Conservation (phyloP, 306 rosid species). For the Heteromeles arbutifolia region DNA sequence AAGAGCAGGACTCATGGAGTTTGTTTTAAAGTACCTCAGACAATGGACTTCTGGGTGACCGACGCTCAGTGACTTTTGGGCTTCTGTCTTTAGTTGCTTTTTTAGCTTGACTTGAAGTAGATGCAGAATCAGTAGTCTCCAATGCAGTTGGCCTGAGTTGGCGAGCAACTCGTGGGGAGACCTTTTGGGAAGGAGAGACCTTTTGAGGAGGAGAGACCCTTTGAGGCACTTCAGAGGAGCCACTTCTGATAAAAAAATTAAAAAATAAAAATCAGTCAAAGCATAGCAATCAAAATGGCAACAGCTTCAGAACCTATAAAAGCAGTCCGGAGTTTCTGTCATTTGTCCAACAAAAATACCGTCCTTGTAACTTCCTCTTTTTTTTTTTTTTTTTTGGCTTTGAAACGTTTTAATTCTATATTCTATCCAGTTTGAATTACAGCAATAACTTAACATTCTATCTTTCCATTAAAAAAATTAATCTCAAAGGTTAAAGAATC, state of each 20-base stretch:
- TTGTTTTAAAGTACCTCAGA: slow-evolving; percentile 53
- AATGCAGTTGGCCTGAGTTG: slow-evolving; percentile 54
- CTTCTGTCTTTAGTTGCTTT: slow-evolving; percentile 68
- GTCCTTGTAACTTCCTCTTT: too few relatives aligned
- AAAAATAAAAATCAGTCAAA: neutral
- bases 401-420: too few relatives aligned
- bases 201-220: slow-evolving; percentile 50
- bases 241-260: slow-evolving; percentile 40
- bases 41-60: slow-evolving; percentile 77
- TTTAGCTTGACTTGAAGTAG: slow-evolving; percentile 43
- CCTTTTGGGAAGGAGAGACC: slow-evolving; percentile 72
- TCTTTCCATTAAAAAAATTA: too few relatives aligned
- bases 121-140: slow-evolving; percentile 44
- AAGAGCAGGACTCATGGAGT: neutral
- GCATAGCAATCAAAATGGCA: neutral
- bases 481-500: too few relatives aligned
- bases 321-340: neutral
- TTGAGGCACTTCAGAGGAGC: slow-evolving; percentile 68
- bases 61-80: slow-evolving; percentile 68
- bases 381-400: neutral
- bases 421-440: too few relatives aligned
- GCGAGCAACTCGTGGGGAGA: slow-evolving; percentile 58
- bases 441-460: too few relatives aligned
- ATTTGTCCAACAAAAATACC: too few relatives aligned
- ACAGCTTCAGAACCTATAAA: neutral